phyloP scores from a whole-genome alignment of 192 early-diverging fungal species.

The Coemansia sp. region DNA sequence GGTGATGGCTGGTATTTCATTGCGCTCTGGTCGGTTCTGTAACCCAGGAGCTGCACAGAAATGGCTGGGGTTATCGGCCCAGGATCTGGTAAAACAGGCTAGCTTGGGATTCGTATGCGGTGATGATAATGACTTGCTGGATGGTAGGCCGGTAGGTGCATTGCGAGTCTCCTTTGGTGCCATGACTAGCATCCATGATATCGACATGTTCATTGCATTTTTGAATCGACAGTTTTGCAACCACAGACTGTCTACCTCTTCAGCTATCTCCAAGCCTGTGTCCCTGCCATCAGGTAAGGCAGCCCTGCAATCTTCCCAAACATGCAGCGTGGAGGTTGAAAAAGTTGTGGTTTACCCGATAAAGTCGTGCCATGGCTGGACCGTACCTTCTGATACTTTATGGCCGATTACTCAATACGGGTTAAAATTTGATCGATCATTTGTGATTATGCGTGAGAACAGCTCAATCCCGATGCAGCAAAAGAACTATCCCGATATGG shows the following conservation, averaged over 20 bases:
- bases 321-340: conserved; percentile 17
- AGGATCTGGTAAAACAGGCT: conserved; percentile 53
- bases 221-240: conserved; percentile 56
- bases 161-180: conserved; percentile 79
- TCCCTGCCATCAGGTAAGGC: background rate
- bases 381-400: conserved; percentile 16
- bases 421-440: conserved; percentile 36
- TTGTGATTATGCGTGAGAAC: conserved; percentile 50
- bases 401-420: conserved; percentile 44
- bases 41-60: conserved; percentile 74
- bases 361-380: conserved; percentile 73
- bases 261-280: too few species aligned
- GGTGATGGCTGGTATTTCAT: conserved; percentile 60
- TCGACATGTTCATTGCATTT: conserved; percentile 60
- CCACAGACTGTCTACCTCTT: background rate
- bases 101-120: conserved; percentile 70
- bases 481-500: conserved; percentile 64
- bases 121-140: conserved; percentile 70
- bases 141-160: conserved; percentile 66
- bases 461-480: conserved; percentile 59
- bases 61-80: conserved; percentile 60
- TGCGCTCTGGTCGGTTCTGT: conserved; percentile 75
- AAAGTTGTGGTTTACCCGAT: conserved; percentile 64
- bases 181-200: conserved; percentile 62
- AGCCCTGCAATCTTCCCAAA: background rate